These are phyloP conservation scores for Fusarium proliferatum DNA, from an alignment of 2,329 filamentous ascomycete species.

Conservation along the genomic window DNA sequence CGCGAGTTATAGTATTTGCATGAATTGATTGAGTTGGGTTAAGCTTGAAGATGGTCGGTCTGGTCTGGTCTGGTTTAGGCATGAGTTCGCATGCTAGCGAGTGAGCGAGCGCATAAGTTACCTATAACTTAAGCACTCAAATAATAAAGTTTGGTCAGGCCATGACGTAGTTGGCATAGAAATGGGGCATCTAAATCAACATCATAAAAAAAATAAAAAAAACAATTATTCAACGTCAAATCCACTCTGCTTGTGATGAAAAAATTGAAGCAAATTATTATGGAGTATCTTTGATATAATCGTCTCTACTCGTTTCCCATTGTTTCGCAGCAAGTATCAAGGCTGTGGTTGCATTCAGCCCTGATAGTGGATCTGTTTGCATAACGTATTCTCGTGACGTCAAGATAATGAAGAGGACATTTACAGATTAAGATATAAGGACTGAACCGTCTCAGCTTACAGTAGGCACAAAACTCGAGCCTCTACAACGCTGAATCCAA, in stretches of 20 bases:
- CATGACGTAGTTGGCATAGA: conserved; percentile 36
- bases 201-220: not conserved
- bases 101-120: not conserved
- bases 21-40: not conserved
- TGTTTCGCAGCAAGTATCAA: not conserved
- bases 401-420: not conserved
- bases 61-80: not conserved
- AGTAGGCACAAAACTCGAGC: not conserved
- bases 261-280: not conserved
- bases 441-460: not conserved
- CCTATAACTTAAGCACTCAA: not conserved
- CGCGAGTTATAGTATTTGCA: not conserved
- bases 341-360: conserved; percentile 3
- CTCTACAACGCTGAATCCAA: not conserved
- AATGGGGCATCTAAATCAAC: conserved; percentile 10
- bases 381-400: not conserved
- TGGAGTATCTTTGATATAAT: not conserved
- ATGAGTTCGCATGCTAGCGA: conserved; percentile 1
- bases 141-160: not conserved
- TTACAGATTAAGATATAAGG: not conserved
- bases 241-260: not conserved
- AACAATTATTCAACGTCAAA: not conserved
- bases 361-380: conserved; percentile 5
- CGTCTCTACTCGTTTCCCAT: not conserved
- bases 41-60: not conserved